Evolutionary conservation across 1,284 basidiomycete species (phyloP).

Genomic region (Butyriboletus appendiculatus): DNA sequence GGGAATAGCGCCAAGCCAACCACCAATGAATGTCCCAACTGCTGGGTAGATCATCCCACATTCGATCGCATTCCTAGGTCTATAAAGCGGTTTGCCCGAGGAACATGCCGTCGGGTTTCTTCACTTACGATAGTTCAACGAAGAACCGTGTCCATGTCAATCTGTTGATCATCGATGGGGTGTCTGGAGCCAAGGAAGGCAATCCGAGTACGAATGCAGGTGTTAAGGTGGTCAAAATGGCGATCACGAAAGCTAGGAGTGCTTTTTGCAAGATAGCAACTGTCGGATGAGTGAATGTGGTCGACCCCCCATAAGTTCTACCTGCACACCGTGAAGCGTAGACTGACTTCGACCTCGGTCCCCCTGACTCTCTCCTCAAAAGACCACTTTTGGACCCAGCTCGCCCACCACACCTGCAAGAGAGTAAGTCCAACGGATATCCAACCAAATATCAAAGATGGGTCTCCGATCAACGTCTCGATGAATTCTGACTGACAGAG

Average conservation of each 20-base stretch:
- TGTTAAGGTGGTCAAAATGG: slow-evolving; percentile 67
- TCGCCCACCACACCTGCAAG: slow-evolving; percentile 74
- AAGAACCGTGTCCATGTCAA: slow-evolving; percentile 77
- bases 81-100: slow-evolving; percentile 32
- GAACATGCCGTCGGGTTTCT: slow-evolving; percentile 3
- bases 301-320: too few species aligned
- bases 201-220: slow-evolving; percentile 72
- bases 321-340: too few species aligned
- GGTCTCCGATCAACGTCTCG: slow-evolving; percentile 64
- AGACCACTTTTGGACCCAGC: slow-evolving; percentile 61
- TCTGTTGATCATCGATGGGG: slow-evolving; percentile 45
- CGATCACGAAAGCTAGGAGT: slow-evolving; percentile 67
- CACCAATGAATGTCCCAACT: slow-evolving; percentile 70
- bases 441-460: slow-evolving; percentile 61
- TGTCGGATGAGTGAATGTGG: slow-evolving; percentile 5
- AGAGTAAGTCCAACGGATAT: slow-evolving; percentile 57
- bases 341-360: too few species aligned
- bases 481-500: slow-evolving; percentile 68
- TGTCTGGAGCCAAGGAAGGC: slow-evolving; percentile 50
- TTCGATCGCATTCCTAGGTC: slow-evolving; percentile 69
- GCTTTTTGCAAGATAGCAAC: slow-evolving; percentile 56
- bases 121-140: slow-evolving; percentile 73
- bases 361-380: too few species aligned
- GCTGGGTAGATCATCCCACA: slow-evolving; percentile 79
- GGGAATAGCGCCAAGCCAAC: slow-evolving; percentile 80